phyloP scores from a whole-genome alignment of 2,329 filamentous ascomycete genomes.

The Chlorencoelia australis region DNA sequence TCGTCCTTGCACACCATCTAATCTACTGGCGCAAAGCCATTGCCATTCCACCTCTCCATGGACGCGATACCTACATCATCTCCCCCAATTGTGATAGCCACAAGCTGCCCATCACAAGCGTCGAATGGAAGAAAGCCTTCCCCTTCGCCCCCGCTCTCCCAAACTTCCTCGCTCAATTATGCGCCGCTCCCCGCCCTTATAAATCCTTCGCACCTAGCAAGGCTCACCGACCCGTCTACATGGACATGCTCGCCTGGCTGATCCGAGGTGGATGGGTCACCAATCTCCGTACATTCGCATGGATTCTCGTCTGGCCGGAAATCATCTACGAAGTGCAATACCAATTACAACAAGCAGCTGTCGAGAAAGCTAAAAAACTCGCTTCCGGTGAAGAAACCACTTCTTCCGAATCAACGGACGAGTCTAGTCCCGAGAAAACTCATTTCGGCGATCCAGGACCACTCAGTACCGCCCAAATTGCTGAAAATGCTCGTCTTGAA shows the following conservation, averaged over 20 bases:
- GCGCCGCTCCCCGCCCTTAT: slow-evolving; percentile 71
- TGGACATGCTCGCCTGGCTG: slow-evolving; percentile 88
- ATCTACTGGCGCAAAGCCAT: slow-evolving; percentile 94
- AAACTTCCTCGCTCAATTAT: slow-evolving; percentile 79
- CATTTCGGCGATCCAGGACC: slow-evolving; percentile 21
- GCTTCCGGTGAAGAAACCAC: slow-evolving; percentile 6
- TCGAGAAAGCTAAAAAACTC: slow-evolving; percentile 21
- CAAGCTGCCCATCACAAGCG: slow-evolving; percentile 57
- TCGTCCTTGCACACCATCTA: slow-evolving; percentile 82
- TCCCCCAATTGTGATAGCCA: slow-evolving; percentile 79
- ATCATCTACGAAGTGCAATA: slow-evolving; percentile 73
- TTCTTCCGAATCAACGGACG: slow-evolving; percentile 6
- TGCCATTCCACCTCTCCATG: slow-evolving; percentile 81
- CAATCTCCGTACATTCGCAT: slow-evolving; percentile 83
- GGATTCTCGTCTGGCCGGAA: slow-evolving; percentile 74
- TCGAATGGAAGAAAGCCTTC: slow-evolving; percentile 68
- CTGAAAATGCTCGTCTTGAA: slow-evolving; percentile 50
- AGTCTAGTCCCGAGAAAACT: background rate
- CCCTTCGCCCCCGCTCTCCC: slow-evolving; percentile 73
- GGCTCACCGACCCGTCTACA: slow-evolving; percentile 76
- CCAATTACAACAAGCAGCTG: slow-evolving; percentile 51
- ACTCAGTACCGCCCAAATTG: slow-evolving; percentile 44
- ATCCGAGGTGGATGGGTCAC: slow-evolving; percentile 90
- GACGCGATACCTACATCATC: slow-evolving; percentile 81
- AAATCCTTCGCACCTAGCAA: slow-evolving; percentile 77